Conservation (phyloP, 148 eudicot species). For the Bassia scoparia region DNA sequence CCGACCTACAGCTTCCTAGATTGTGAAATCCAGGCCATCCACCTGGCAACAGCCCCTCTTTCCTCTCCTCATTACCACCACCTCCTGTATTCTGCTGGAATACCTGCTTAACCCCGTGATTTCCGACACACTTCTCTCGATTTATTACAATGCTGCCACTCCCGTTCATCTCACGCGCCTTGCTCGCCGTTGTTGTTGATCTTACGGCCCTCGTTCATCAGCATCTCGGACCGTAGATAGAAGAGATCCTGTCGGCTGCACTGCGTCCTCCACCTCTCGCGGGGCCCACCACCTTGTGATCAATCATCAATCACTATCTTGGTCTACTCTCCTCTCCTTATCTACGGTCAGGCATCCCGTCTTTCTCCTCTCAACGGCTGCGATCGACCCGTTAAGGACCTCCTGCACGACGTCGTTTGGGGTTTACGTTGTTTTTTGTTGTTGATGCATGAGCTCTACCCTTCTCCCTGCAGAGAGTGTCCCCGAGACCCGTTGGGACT, state of each 20-base stretch:
- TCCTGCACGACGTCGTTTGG: constrained; percentile 24
- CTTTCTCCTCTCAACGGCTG: constrained; percentile 36
- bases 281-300: not conserved
- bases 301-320: constrained; percentile 44
- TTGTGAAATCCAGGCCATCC: constrained; percentile 76
- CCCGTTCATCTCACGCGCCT: constrained; percentile 9
- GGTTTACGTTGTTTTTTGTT: not conserved
- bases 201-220: constrained; percentile 51
- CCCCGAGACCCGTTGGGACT: constrained; percentile 50
- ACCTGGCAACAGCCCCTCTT: constrained; percentile 44
- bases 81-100: constrained; percentile 2
- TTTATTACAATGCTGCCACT: constrained; percentile 48
- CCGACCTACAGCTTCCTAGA: constrained; percentile 41
- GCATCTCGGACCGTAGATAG: constrained; percentile 56
- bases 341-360: constrained; percentile 35
- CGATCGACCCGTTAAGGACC: constrained; percentile 39
- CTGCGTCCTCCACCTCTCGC: constrained; percentile 73
- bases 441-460: constrained; percentile 10
- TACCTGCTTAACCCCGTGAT: constrained; percentile 72
- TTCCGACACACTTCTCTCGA: constrained; percentile 87
- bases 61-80: constrained; percentile 24
- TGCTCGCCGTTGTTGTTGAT: constrained; percentile 19
- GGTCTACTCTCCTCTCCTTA: constrained; percentile 36
- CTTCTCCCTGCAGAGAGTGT: constrained; percentile 68
- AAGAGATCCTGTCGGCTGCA: constrained; percentile 55